Evolutionary conservation across 176 grass and related monocot genomes (phyloP), one percentile per base, ranked within the genome.

Genomic region (Carex cristatella): DNA sequence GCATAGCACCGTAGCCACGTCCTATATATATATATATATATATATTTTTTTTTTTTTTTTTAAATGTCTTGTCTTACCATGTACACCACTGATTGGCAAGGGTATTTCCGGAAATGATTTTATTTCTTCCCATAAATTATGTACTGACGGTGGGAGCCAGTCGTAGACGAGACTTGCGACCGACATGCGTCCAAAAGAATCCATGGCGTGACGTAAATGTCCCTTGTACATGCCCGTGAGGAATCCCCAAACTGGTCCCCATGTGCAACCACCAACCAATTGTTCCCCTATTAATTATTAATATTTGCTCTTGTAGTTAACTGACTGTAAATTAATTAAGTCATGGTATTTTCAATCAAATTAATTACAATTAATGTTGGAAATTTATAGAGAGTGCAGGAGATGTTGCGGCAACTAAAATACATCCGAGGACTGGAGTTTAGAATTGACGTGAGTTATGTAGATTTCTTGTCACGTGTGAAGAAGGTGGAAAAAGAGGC

Each of bases 381-480:
- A 23, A 23, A 23, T 23, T 54, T 10, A 57, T 86, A 90, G 94
- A 86, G 64, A 48, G 51, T 68, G 69, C 33, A 35, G 0, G 42
- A 84, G 90, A 92, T 91, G 91, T 44, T 90, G 90, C 71, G 42
- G 88, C 81, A 1, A 57, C 78, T 99, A 55, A 83, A 89, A 35
- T 88, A 96, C 91, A 80, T 94, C 65, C 82, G 84, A 77, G 97
- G 93, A 54, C 87, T 92, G 31, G 91, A 99, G 88, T 99, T 96
- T 84, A 59, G 57, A 79, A 85, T 82, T 56, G 91, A 94, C 4
- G 90, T 89, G 49, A 85, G 80, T 78, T 99, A 96, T 78, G 90
- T 94, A 80, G 93, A 96, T 53, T 99, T 99, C 68, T 83, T 99
- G 77, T 94, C 90, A 51, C 91, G 97, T 11, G 93, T 99, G 30